Conservation (phyloP, 805 yeast genomes). For the Metschnikowia colocasiae region DNA sequence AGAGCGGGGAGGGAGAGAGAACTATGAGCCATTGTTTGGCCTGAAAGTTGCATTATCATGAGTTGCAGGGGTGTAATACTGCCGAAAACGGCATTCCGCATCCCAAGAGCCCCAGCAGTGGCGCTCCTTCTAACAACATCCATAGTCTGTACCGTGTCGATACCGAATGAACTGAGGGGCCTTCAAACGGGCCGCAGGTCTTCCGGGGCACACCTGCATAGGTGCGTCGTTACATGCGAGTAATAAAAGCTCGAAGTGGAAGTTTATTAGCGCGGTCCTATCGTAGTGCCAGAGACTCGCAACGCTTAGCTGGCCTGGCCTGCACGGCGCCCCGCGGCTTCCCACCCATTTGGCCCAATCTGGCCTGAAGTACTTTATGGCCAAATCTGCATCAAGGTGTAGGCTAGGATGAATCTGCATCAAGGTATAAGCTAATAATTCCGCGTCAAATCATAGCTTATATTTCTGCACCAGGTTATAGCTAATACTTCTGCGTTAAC, state of each 20-base stretch:
- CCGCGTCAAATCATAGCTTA: too few species aligned
- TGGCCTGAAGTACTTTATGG: too few species aligned
- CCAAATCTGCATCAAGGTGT: too few species aligned
- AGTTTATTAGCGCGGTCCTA: not conserved
- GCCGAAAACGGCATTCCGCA: not conserved
- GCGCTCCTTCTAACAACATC: not conserved
- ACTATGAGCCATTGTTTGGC: not conserved
- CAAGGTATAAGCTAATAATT: too few species aligned
- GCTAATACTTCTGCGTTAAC: too few species aligned
- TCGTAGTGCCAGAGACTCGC: not conserved
- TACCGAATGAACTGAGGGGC: not conserved
- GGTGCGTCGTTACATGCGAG: slow-evolving; percentile 3
- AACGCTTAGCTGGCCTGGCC: not conserved
- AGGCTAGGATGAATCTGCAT: too few species aligned
- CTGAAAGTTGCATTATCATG: not conserved
- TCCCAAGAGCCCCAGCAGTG: not conserved
- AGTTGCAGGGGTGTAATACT: too few species aligned
- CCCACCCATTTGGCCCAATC: not conserved
- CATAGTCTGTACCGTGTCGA: not conserved
- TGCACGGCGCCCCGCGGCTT: not conserved
- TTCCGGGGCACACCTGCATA: not conserved
- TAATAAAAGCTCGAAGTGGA: not conserved
- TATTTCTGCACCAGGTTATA: too few species aligned
- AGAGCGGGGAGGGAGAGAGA: not conserved
- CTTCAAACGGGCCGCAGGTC: not conserved